Conservation (phyloP, 202 grass and related monocot genomes). For the Schoenoplectus tabernaemontani region DNA sequence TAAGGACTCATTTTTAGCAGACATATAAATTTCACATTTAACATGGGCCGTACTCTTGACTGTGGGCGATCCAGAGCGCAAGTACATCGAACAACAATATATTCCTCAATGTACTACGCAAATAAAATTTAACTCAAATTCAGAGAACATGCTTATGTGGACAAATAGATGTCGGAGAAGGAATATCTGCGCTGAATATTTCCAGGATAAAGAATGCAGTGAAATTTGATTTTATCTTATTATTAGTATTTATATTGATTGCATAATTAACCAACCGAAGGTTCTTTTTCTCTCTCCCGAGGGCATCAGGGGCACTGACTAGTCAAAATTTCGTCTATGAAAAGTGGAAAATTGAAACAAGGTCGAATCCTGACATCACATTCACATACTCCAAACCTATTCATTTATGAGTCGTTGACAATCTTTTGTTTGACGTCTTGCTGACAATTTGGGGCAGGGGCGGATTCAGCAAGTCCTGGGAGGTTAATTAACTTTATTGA, state of each 20-base stretch:
- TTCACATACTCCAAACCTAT: too few species aligned
- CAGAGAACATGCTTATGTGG: not conserved
- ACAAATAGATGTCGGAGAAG: not conserved
- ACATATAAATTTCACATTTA: not conserved
- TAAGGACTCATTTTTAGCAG: not conserved
- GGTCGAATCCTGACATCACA: slow-evolving; percentile 11
- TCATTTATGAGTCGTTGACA: too few species aligned
- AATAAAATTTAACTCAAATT: not conserved
- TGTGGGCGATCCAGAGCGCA: too few species aligned
- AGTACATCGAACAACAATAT: not conserved
- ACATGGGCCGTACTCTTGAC: too few species aligned
- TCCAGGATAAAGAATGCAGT: not conserved
- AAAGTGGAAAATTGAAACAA: not conserved
- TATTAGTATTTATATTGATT: too few species aligned
- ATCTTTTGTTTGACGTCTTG: too few species aligned
- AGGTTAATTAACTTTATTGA: too few species aligned
- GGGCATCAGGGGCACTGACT: not conserved
- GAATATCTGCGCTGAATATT: not conserved
- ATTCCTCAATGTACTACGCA: not conserved
- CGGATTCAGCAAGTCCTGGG: too few species aligned
- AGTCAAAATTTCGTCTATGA: not conserved
- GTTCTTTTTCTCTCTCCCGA: slow-evolving; percentile 7
- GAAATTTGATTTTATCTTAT: not conserved
- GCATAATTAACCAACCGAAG: not conserved
- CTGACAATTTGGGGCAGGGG: too few species aligned